Evolutionary conservation across 2,329 filamentous ascomycete species (phyloP).

Genomic region (Xylariales sp.): DNA sequence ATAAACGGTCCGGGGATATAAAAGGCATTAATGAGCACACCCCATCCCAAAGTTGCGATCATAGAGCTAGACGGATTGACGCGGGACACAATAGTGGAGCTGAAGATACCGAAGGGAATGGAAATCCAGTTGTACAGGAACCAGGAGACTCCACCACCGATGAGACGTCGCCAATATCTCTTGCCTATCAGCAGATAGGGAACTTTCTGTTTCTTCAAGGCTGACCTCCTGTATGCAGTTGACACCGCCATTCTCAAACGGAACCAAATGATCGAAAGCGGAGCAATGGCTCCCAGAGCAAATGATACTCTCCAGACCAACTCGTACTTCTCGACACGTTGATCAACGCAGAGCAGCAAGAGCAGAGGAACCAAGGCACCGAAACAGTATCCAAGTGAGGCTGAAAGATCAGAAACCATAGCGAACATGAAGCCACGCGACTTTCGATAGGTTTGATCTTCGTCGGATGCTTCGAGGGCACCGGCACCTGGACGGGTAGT

Average conservation of each 20-base stretch:
- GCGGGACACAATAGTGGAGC: conserved; percentile 43
- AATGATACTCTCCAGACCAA: conserved; percentile 48
- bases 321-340: conserved; percentile 33
- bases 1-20: conserved; percentile 43
- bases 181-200: conserved; percentile 44
- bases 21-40: conserved; percentile 45
- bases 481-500: conserved; percentile 39
- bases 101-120: conserved; percentile 51
- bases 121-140: conserved; percentile 52
- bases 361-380: conserved; percentile 45
- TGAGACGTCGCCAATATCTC: conserved; percentile 43
- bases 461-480: conserved; percentile 50
- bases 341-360: conserved; percentile 42
- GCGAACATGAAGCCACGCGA: conserved; percentile 52
- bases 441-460: conserved; percentile 36
- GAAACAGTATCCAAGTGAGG: conserved; percentile 46
- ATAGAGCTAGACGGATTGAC: conserved; percentile 35
- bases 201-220: conserved; percentile 37
- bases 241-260: conserved; percentile 47
- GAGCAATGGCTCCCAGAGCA: conserved; percentile 44
- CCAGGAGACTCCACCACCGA: conserved; percentile 45
- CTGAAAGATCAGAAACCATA: conserved; percentile 47
- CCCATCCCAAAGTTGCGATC: conserved; percentile 37
- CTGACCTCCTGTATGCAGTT: conserved; percentile 40
- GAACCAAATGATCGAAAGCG: conserved; percentile 48